Percentiles rank a stretch among this genome's conserved stretches.
Conservation (phyloP, 257 asterid species). For the Fraxinus pennsylvanica region DNA sequence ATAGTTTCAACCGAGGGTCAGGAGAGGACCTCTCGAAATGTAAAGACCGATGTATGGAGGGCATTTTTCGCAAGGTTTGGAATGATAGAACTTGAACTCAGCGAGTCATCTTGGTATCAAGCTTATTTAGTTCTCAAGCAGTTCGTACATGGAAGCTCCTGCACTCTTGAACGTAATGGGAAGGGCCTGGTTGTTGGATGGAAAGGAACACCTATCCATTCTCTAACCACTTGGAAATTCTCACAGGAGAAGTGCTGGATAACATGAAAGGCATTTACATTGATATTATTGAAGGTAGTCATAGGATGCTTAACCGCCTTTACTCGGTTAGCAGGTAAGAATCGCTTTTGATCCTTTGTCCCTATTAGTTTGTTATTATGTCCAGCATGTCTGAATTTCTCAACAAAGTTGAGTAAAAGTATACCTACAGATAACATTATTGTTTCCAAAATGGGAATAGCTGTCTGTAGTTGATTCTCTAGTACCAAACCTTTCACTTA, state of each 20-base stretch:
- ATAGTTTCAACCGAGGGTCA: constrained; percentile 53
- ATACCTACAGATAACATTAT: constrained; percentile 7
- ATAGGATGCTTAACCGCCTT: neutral
- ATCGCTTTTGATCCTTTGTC: neutral
- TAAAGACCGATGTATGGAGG: constrained; percentile 69
- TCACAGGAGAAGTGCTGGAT: neutral
- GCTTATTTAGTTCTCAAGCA: constrained; percentile 44
- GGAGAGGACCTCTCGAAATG: constrained; percentile 52
- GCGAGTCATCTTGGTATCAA: constrained; percentile 51
- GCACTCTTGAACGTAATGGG: constrained; percentile 44
- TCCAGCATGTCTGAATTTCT: constrained; percentile 10
- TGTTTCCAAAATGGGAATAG: neutral
- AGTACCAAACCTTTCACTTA: neutral
- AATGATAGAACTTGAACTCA: constrained; percentile 46
- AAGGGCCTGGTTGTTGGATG: constrained; percentile 48
- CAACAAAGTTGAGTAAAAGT: neutral
- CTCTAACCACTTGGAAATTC: constrained; percentile 51
- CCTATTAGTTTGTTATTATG: neutral
- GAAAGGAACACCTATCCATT: constrained; percentile 55
- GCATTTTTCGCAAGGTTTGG: constrained; percentile 51
- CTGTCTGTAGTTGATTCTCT: neutral
- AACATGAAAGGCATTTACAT: neutral
- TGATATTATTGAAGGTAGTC: neutral
- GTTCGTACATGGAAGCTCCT: constrained; percentile 38
- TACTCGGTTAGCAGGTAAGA: neutral